A percentile compares a stretch with the other conserved stretches of the same genome.
Conservation (phyloP, 768 basidiomycete species). For the Xanthoconium stramineum region DNA sequence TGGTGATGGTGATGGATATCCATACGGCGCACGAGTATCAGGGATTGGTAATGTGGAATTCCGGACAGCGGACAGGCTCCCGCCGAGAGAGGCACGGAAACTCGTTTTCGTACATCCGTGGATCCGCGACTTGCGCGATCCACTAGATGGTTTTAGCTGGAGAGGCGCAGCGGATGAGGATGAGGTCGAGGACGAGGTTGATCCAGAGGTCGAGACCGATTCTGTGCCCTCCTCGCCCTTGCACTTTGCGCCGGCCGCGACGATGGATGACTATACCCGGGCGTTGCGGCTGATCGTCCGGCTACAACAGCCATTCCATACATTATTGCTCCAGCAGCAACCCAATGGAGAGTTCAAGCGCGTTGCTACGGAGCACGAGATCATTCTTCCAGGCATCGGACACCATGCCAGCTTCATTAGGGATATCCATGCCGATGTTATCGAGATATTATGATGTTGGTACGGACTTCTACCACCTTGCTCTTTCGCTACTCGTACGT, state of each 20-base stretch:
- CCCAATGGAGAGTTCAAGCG: no score
- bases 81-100: not conserved
- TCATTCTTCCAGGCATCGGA: not conserved
- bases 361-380: not conserved
- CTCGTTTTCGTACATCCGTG: conserved; percentile 4
- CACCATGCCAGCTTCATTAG: not conserved
- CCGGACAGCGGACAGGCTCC: not conserved
- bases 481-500: no score
- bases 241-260: no score
- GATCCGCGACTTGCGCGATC: conserved; percentile 2
- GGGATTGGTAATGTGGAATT: not conserved
- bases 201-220: not conserved
- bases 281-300: not conserved
- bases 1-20: no score
- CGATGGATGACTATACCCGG: no score
- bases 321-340: not conserved
- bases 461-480: no score
- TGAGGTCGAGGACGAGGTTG: no score
- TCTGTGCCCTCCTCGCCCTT: no score
- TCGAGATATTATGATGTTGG: not conserved
- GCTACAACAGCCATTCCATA: not conserved
- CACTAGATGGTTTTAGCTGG: not conserved
- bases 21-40: no score
- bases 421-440: not conserved
- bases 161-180: no score